A percentile compares a stretch with the other conserved stretches of the same genome.
Evolutionary conservation across 1,139 yeast species (phyloP).

Genomic region (Kodamaea suecica): DNA sequence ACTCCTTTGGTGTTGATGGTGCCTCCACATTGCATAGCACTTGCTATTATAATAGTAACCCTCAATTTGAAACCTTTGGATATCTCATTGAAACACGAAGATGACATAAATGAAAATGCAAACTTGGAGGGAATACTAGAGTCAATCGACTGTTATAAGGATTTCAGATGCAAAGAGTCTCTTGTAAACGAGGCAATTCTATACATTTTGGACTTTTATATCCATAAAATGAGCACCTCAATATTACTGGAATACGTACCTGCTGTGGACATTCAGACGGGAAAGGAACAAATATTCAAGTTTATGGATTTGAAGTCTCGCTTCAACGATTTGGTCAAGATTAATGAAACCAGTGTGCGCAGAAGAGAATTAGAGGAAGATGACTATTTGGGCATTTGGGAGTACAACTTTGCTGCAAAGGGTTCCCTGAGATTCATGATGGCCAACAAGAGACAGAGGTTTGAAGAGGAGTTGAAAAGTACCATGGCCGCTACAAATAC

Average conservation of each 20-base stretch:
- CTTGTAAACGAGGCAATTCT: constrained; percentile 60
- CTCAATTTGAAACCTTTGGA: constrained; percentile 42
- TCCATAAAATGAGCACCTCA: constrained; percentile 45
- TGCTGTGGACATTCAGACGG: constrained; percentile 29
- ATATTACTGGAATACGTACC: constrained; percentile 25
- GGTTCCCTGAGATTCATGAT: constrained; percentile 58
- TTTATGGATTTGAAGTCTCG: constrained; percentile 47
- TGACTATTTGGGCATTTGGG: constrained; percentile 49
- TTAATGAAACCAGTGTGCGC: constrained; percentile 39
- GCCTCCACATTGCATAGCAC: constrained; percentile 80
- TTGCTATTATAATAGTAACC: constrained; percentile 54
- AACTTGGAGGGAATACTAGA: constrained; percentile 27
- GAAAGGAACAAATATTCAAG: constrained; percentile 46
- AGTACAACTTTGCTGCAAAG: constrained; percentile 40
- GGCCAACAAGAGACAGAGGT: constrained; percentile 47
- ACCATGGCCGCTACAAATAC: too few relatives aligned
- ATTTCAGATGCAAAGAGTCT: constrained; percentile 47
- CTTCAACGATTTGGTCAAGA: constrained; percentile 40
- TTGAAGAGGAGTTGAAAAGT: constrained; percentile 26
- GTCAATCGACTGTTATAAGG: constrained; percentile 34
- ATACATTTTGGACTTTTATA: constrained; percentile 60
- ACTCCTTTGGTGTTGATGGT: constrained; percentile 68
- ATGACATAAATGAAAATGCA: constrained; percentile 15
- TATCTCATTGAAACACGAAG: constrained; percentile 19
- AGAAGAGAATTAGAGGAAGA: constrained; percentile 40